Conservation (phyloP, 176 grass and related monocot genomes). For the Bonia amplexicaulis region DNA sequence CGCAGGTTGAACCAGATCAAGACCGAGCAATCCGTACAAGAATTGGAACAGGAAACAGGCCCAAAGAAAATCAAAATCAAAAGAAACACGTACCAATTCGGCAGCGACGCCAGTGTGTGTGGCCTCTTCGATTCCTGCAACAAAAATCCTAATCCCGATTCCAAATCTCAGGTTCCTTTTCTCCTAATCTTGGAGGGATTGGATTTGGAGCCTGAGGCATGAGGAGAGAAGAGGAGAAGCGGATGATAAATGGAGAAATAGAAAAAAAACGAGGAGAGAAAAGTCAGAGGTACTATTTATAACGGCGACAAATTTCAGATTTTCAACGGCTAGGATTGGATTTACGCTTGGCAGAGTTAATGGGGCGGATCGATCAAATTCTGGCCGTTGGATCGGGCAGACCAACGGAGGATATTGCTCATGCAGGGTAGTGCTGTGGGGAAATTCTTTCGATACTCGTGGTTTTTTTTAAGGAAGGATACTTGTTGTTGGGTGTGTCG, state of each 20-base stretch:
- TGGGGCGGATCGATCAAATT: not conserved
- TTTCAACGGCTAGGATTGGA: conserved; percentile 20
- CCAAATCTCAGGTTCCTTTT: not conserved
- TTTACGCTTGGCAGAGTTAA: not conserved
- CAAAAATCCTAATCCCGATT: conserved; percentile 12
- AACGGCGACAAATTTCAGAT: not conserved
- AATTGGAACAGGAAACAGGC: not conserved
- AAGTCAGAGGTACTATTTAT: conserved; percentile 16
- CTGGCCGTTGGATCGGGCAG: not conserved
- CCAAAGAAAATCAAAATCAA: not conserved
- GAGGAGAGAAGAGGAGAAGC: not conserved
- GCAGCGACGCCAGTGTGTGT: not conserved
- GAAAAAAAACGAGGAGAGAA: conserved; percentile 2
- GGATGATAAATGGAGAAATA: conserved; percentile 35
- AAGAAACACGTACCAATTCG: conserved; percentile 10
- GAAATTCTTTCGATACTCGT: not conserved
- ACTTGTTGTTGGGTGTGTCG: not conserved
- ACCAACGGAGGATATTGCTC: not conserved
- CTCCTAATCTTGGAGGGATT: conserved; percentile 7
- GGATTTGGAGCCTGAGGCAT: not conserved
- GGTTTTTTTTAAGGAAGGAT: not conserved
- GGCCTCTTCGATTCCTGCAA: not conserved
- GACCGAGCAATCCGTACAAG: not conserved
- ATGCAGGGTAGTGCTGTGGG: not conserved
- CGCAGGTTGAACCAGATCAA: not conserved